Percentiles rank a stretch among this genome's conserved stretches.
These are phyloP conservation scores for Leccinum uliginosum DNA, from an alignment of 768 basidiomycete species.

Conservation along the genomic window DNA sequence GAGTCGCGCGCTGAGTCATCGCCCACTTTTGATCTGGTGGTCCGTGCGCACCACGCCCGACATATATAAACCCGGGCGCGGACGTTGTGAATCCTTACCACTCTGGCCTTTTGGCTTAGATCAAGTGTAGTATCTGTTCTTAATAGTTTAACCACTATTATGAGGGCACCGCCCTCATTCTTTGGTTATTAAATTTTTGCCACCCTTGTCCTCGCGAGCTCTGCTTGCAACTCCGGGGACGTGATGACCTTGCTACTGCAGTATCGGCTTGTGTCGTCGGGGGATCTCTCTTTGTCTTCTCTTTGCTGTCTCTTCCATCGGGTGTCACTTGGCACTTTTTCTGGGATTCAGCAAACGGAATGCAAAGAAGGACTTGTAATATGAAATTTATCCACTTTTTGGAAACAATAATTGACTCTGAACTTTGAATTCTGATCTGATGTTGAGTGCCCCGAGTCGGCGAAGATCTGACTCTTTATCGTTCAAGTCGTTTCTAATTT, in stretches of 20 bases:
- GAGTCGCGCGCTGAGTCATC: neutral
- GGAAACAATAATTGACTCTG: no score
- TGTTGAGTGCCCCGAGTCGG: no score
- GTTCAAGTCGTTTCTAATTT: no score
- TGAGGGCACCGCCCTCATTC: conserved; percentile 49
- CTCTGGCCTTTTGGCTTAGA: conserved; percentile 65
- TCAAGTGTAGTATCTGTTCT: conserved; percentile 79
- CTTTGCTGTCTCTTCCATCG: conserved; percentile 4
- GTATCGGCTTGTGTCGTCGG: conserved; percentile 56
- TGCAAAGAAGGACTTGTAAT: no score
- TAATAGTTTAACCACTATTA: conserved; percentile 59
- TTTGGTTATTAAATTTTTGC: conserved; percentile 48
- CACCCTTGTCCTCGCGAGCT: conserved; percentile 21
- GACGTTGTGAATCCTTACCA: conserved; percentile 16
- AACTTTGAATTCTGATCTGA: no score
- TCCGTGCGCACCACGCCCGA: conserved; percentile 12
- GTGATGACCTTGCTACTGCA: conserved; percentile 40
- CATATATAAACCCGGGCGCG: conserved; percentile 1
- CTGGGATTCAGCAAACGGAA: conserved; percentile 13
- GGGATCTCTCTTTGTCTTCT: conserved; percentile 37
- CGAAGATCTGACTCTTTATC: no score
- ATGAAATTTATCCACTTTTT: no score
- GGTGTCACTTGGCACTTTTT: conserved; percentile 3
- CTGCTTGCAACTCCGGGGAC: conserved; percentile 41
- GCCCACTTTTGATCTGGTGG: conserved; percentile 1